Conservation (phyloP, 371 early-diverging fungal species). For the Furculomyces boomerangus region DNA sequence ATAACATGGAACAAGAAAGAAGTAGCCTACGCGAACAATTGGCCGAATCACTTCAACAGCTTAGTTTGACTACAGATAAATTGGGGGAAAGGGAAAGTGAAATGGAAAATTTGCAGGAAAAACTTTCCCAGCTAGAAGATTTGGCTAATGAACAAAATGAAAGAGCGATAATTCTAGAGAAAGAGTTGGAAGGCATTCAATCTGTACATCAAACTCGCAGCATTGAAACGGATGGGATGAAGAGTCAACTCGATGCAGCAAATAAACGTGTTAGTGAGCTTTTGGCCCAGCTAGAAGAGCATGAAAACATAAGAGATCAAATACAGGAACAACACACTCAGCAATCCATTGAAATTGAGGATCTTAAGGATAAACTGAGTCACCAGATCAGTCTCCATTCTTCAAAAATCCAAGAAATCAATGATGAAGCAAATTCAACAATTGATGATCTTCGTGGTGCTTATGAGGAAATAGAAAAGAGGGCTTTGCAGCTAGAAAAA, state of each 20-base stretch:
- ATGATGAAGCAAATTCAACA: slow-evolving; percentile 29
- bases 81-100: slow-evolving; percentile 27
- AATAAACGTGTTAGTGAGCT: slow-evolving; percentile 24
- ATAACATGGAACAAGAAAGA: slow-evolving; percentile 32
- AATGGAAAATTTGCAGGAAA: slow-evolving; percentile 4
- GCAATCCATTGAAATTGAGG: slow-evolving; percentile 47
- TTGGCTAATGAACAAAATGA: background rate
- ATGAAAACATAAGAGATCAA: slow-evolving; percentile 33
- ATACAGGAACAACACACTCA: slow-evolving; percentile 30
- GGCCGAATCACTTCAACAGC: slow-evolving; percentile 15
- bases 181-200: slow-evolving; percentile 17
- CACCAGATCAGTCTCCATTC: slow-evolving; percentile 32
- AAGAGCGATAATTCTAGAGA: background rate
- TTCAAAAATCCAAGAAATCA: slow-evolving; percentile 41
- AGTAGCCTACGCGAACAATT: slow-evolving; percentile 34
- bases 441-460: slow-evolving; percentile 37
- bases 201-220: slow-evolving; percentile 12
- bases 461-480: slow-evolving; percentile 32
- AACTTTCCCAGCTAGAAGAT: background rate
- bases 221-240: slow-evolving; percentile 16
- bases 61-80: slow-evolving; percentile 7
- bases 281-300: slow-evolving; percentile 38
- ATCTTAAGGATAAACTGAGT: slow-evolving; percentile 40
- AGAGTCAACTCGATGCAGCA: slow-evolving; percentile 25
- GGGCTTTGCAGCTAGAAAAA: slow-evolving; percentile 38